A percentile compares a stretch with the other conserved stretches of the same genome.
phyloP scores from a whole-genome alignment of 345 rosid species.

The Raphanus raphanistrum region DNA sequence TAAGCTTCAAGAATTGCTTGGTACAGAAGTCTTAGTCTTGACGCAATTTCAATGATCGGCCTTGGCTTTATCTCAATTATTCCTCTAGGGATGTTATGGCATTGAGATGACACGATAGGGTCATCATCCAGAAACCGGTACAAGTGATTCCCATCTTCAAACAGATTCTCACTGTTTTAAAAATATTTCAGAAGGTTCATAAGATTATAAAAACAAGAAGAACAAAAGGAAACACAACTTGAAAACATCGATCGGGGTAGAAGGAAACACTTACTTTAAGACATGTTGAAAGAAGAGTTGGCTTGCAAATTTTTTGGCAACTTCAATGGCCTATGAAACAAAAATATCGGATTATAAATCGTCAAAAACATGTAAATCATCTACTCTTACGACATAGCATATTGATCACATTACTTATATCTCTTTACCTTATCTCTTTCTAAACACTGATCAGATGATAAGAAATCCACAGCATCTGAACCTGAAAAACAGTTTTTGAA shows the following conservation, averaged over 20 bases:
- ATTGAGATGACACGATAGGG: constrained; percentile 68
- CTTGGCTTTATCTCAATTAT: constrained; percentile 73
- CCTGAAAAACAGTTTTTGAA: constrained; percentile 71
- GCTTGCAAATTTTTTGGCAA: constrained; percentile 74
- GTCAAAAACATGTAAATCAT: background rate
- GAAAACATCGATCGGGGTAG: background rate
- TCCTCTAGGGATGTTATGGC: constrained; percentile 82
- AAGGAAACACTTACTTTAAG: constrained; percentile 57
- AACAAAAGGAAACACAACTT: background rate
- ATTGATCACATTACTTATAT: background rate
- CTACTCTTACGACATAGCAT: background rate
- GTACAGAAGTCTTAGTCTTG: constrained; percentile 64
- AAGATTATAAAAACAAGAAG: background rate
- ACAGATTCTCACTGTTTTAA: constrained; percentile 66
- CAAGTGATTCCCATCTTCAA: constrained; percentile 81
- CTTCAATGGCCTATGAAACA: constrained; percentile 66
- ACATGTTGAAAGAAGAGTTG: constrained; percentile 73
- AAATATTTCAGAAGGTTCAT: constrained; percentile 8
- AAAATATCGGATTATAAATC: background rate
- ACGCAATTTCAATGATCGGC: constrained; percentile 63
- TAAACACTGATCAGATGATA: constrained; percentile 63
- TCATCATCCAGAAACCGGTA: constrained; percentile 82
- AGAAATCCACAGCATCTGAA: constrained; percentile 74
- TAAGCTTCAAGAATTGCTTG: constrained; percentile 75
- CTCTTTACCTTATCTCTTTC: constrained; percentile 71